Percentiles rank a stretch among this genome's conserved stretches.
Conservation (phyloP, 2,329 filamentous ascomycete species). For the Plectosphaerella cucumerina region DNA sequence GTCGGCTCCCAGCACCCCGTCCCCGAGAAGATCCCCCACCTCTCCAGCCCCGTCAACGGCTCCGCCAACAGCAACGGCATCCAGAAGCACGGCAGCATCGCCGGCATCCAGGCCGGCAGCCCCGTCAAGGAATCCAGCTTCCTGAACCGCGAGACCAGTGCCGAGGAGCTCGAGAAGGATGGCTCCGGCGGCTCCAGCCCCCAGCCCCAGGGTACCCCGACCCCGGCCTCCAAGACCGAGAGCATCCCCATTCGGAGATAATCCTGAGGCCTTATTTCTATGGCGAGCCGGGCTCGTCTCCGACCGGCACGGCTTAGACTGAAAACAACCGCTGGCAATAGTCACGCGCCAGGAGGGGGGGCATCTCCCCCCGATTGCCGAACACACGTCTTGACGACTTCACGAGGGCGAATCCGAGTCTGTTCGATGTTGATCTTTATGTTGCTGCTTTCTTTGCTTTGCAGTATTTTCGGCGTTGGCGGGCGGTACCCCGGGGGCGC, state of each 20-base stretch:
- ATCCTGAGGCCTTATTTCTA: slow-evolving; percentile 5
- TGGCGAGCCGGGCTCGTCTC: background rate
- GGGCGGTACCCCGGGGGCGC: background rate
- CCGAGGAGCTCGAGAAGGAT: slow-evolving; percentile 38
- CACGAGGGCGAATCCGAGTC: background rate
- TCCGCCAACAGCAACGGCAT: slow-evolving; percentile 12
- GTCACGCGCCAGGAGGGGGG: background rate
- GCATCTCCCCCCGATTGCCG: background rate
- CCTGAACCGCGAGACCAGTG: slow-evolving; percentile 76
- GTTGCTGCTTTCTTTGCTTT: background rate
- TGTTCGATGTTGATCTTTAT: background rate
- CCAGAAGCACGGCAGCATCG: slow-evolving; percentile 12
- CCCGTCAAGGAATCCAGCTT: slow-evolving; percentile 90
- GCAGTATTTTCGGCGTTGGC: background rate
- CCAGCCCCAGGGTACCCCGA: slow-evolving; percentile 35
- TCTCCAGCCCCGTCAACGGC: slow-evolving; percentile 59
- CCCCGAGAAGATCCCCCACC: slow-evolving; percentile 91
- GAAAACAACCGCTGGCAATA: background rate
- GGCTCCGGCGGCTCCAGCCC: slow-evolving; percentile 18
- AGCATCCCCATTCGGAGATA: slow-evolving; percentile 64
- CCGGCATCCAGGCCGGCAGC: slow-evolving; percentile 61
- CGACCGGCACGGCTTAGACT: background rate
- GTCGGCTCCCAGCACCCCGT: slow-evolving; percentile 94
- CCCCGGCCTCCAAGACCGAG: slow-evolving; percentile 25
- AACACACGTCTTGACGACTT: slow-evolving; percentile 1